phyloP scores from a whole-genome alignment of 225 moss, liverwort and hornwort genomes.

The Lunularia cruciata region DNA sequence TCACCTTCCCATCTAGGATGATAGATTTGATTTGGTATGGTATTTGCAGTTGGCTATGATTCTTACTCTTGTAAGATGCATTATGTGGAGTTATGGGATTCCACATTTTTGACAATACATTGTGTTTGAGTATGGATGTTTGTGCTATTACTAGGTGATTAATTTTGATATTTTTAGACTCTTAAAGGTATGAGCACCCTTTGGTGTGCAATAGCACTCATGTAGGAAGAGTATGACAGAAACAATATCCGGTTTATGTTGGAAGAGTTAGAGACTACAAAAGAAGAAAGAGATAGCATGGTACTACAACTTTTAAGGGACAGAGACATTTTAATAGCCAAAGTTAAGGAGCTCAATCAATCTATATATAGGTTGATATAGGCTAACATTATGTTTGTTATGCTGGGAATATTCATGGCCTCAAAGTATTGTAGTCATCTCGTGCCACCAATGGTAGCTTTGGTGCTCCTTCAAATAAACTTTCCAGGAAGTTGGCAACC shows the following conservation, averaged over 20 bases:
- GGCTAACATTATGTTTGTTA: conserved; percentile 28
- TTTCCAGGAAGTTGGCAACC: conserved; percentile 26
- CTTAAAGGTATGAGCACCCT: conserved; percentile 47
- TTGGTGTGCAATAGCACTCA: conserved; percentile 49
- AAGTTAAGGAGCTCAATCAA: conserved; percentile 57
- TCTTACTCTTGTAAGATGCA: no score
- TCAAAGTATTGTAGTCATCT: conserved; percentile 30
- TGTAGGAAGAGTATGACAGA: conserved; percentile 46
- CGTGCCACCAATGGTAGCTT: conserved; percentile 26
- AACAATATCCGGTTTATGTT: conserved; percentile 46
- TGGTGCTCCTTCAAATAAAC: conserved; percentile 42
- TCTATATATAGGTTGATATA: conserved; percentile 51
- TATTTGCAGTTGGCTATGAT: no score
- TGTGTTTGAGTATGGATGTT: no score
- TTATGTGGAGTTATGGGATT: no score
- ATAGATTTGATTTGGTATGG: no score
- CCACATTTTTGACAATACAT: no score
- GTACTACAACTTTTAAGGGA: conserved; percentile 49
- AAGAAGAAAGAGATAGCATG: conserved; percentile 50
- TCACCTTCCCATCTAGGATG: no score
- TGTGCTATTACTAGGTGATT: no score
- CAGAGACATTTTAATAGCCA: conserved; percentile 53
- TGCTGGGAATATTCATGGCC: conserved; percentile 43
- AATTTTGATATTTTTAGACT: neutral
- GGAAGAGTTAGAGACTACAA: conserved; percentile 52